Conservation (phyloP, 257 asterid species). For the Buddleja alternifolia region DNA sequence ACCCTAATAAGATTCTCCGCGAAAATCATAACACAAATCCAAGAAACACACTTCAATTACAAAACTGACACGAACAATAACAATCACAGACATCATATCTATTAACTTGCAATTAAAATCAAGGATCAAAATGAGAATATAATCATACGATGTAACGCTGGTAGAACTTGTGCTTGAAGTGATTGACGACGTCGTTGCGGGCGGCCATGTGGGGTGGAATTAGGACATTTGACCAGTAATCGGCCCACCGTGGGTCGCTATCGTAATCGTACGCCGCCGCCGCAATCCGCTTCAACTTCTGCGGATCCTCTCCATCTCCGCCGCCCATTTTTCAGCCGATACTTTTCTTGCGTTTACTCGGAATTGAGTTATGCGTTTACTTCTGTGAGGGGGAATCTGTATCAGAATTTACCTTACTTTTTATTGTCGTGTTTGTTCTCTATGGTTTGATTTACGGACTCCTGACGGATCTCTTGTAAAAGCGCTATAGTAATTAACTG, state of each 20-base stretch:
- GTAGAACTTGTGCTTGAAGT: slow-evolving; percentile 95
- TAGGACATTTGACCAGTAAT: slow-evolving; percentile 91
- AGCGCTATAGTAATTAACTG: too few species aligned
- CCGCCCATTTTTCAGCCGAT: slow-evolving; percentile 48
- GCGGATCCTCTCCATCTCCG: slow-evolving; percentile 73
- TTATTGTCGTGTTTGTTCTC: too few species aligned
- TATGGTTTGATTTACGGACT: too few species aligned
- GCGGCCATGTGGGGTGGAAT: slow-evolving; percentile 90
- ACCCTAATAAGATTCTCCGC: background rate
- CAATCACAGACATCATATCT: background rate
- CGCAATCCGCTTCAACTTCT: slow-evolving; percentile 76
- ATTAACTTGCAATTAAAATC: slow-evolving; percentile 3
- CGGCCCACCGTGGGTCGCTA: slow-evolving; percentile 84
- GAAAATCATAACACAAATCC: background rate
- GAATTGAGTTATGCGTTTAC: slow-evolving; percentile 2
- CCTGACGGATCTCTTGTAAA: too few species aligned
- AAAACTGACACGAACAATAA: background rate
- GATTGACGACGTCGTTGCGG: slow-evolving; percentile 77
- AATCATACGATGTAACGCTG: slow-evolving; percentile 76
- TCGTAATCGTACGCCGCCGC: slow-evolving; percentile 92
- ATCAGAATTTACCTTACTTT: slow-evolving; percentile 8
- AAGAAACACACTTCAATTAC: background rate
- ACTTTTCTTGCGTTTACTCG: background rate
- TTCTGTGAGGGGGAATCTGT: background rate
- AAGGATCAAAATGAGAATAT: background rate